Evolutionary conservation across 192 early-diverging fungal species (phyloP).

Genomic region (Rhizophagus prolifer): DNA sequence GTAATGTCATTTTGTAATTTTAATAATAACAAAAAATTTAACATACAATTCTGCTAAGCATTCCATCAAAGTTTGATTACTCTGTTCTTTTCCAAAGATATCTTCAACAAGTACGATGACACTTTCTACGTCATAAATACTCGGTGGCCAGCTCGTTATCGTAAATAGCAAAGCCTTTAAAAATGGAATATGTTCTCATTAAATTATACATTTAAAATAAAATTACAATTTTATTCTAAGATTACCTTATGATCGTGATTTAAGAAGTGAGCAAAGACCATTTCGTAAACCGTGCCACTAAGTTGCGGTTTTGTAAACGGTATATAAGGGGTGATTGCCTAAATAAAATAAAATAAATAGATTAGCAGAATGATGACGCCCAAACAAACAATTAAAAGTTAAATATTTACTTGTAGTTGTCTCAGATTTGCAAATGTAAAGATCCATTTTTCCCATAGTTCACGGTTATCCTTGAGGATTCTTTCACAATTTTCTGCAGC

Average conservation of each 20-base stretch:
- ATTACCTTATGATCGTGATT: constrained; percentile 62
- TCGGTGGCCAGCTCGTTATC: constrained; percentile 77
- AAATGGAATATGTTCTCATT: neutral
- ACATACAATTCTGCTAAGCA: constrained; percentile 71
- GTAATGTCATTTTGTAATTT: neutral
- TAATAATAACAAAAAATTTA: neutral
- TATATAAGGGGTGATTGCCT: constrained; percentile 72
- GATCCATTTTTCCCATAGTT: constrained; percentile 91
- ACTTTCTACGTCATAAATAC: constrained; percentile 71
- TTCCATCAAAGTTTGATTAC: constrained; percentile 64
- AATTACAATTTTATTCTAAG: constrained; percentile 7
- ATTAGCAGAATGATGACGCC: neutral
- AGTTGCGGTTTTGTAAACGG: constrained; percentile 76
- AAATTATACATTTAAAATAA: neutral
- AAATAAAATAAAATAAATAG: neutral
- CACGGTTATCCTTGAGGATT: constrained; percentile 54
- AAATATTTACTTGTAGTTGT: constrained; percentile 59
- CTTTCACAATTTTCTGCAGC: constrained; percentile 74
- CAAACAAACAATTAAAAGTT: neutral
- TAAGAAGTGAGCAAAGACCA: constrained; percentile 75
- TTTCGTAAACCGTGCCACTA: constrained; percentile 80
- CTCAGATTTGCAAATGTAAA: constrained; percentile 80
- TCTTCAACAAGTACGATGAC: constrained; percentile 80
- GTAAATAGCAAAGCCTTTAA: constrained; percentile 50
- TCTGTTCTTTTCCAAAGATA: constrained; percentile 54